Evolutionary conservation across 2,329 filamentous ascomycete genomes (phyloP), one percentile per base, ranked within the genome.

Genomic region (Phaeoacremonium minimum): DNA sequence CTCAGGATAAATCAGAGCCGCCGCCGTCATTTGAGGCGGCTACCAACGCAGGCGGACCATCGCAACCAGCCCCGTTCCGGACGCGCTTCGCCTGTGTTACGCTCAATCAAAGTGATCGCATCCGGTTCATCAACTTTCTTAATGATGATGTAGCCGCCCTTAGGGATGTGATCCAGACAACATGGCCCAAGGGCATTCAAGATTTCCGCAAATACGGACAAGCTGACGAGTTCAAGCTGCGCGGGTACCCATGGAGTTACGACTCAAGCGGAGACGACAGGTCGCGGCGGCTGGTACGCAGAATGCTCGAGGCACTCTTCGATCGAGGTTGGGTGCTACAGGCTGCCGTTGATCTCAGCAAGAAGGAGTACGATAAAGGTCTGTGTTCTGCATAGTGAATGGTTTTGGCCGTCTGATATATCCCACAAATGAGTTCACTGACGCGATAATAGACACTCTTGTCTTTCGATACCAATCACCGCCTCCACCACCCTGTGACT

Each of bases 111-210:
- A 40, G 29, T 15, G 55, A 60, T 38, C 48, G 52, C 9, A 47
- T 58, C n/a, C 61, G 61, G 12, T 52, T 64, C 18, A 45, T 65
- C 9, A 49, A 53, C 26, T 64, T 65, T 42, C 50, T 53, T 2
- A 33, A 43, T 8, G 20, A 36, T 18, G 48, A 58, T 7, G 40
- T 62, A 18, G 41, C 46, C 15, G 43, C 40, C 7, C 49, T 58
- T 16, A 52, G 52, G n/a, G 22, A 33, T 11, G 38, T 51, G 2
- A 45, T 62, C 17, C 29, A 40, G 12, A n/a, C 22, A 9, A 38
- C 34, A 18, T 62, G 58, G 55, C 36, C 37, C 4, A 40, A 45
- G 32, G 58, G 57, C 13, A 55, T 64, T 32, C 51, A 57, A 35
- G 34, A 41, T 15, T 50, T 55, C 38, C 46, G 53, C 2, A 37